phyloP scores from a whole-genome alignment of 306 rosid genomes.

The Clitoria ternatea region DNA sequence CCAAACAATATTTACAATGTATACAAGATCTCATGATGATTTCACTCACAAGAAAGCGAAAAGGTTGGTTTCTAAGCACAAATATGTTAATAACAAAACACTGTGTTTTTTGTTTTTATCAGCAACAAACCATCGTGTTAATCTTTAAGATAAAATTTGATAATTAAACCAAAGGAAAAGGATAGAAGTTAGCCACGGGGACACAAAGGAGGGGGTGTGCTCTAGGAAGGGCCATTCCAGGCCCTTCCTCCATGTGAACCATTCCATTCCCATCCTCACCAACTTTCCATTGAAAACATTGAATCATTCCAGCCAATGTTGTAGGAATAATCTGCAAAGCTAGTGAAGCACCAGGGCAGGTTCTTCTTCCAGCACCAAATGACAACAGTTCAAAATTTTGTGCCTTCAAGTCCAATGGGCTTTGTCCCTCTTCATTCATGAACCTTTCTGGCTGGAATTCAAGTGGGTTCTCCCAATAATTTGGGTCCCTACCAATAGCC shows the following conservation, averaged over 20 bases:
- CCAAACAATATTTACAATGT: background rate
- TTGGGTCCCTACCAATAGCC: constrained; percentile 64
- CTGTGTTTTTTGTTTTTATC: too few species aligned
- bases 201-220: constrained; percentile 46
- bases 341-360: constrained; percentile 63
- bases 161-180: background rate
- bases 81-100: too few species aligned
- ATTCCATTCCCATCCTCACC: constrained; percentile 15
- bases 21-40: background rate
- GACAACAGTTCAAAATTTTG: constrained; percentile 44
- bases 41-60: background rate
- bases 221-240: constrained; percentile 63
- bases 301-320: constrained; percentile 23
- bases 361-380: constrained; percentile 58
- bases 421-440: constrained; percentile 23
- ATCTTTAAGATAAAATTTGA: too few species aligned
- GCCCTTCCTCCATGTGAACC: constrained; percentile 60
- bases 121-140: too few species aligned
- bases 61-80: too few species aligned
- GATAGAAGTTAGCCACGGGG: constrained; percentile 35
- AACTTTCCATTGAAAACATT: constrained; percentile 34
- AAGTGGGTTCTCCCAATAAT: constrained; percentile 49
- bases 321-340: constrained; percentile 37
- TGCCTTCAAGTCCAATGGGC: constrained; percentile 48
- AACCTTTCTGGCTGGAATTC: constrained; percentile 65